These are phyloP conservation scores for Trichopus zeylanicus DNA, from an alignment of 116 monocot genomes.

Conservation along the genomic window DNA sequence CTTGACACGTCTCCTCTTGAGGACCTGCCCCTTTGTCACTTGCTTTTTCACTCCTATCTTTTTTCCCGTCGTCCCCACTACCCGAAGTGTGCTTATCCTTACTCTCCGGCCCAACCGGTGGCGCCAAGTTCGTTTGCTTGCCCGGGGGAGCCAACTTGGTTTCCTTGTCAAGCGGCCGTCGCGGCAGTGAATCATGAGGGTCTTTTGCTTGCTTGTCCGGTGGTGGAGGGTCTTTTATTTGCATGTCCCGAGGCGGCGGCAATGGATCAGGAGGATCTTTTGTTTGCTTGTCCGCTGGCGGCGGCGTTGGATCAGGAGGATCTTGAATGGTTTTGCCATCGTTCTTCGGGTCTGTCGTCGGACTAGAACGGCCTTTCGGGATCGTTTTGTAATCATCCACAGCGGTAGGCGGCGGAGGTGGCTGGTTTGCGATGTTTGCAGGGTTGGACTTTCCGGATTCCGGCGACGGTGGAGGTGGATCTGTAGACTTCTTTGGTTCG, in stretches of 20 bases:
- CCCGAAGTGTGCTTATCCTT: not conserved
- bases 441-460: not conserved
- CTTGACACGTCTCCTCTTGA: not conserved
- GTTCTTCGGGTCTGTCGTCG: no score
- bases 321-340: no score
- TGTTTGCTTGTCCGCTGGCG: no score
- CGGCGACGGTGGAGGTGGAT: not conserved
- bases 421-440: not conserved
- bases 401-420: not conserved
- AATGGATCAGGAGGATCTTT: no score
- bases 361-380: not conserved
- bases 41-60: not conserved
- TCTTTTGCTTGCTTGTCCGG: no score
- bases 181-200: not conserved
- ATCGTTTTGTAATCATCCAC: no score
- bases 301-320: no score
- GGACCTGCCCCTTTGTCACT: not conserved
- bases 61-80: not conserved
- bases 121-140: no score
- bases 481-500: not conserved
- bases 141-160: not conserved
- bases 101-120: not conserved
- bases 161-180: not conserved
- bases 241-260: no score
- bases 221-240: no score